A percentile compares a stretch with the other conserved stretches of the same genome.
Evolutionary conservation across 352 stramenopile genomes (phyloP).

Genomic region (Phytophthora foliorum): DNA sequence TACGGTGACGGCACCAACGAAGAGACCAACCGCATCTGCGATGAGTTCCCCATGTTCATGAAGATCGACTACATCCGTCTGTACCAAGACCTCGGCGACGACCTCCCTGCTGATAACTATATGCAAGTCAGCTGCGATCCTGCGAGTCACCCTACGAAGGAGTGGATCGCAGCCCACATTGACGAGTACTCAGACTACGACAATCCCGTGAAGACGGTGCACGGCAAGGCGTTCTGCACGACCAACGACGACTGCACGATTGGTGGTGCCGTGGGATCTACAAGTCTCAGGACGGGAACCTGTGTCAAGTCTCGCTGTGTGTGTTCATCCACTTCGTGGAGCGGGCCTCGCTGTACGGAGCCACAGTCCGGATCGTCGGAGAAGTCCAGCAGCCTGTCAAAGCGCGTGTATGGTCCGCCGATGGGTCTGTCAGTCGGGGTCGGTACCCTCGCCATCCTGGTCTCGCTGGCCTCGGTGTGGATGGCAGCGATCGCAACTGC

Average conservation of each 20-base stretch:
- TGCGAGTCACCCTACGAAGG: constrained; percentile 59
- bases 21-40: constrained; percentile 59
- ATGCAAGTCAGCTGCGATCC: constrained; percentile 76
- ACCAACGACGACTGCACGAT: constrained; percentile 70
- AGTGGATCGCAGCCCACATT: constrained; percentile 74
- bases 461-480: constrained; percentile 46
- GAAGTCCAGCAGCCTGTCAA: constrained; percentile 39
- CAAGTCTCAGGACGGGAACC: constrained; percentile 47
- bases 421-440: constrained; percentile 49
- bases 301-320: constrained; percentile 68
- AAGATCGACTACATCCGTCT: constrained; percentile 80
- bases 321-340: constrained; percentile 62
- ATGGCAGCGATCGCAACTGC: constrained; percentile 29
- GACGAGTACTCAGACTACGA: constrained; percentile 67
- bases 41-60: constrained; percentile 81
- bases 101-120: constrained; percentile 50
- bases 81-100: constrained; percentile 63
- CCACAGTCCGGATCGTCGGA: constrained; percentile 39
- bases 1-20: constrained; percentile 58
- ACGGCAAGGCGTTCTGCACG: constrained; percentile 59
- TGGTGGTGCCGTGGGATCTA: constrained; percentile 26
- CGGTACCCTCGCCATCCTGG: constrained; percentile 36
- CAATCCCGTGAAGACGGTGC: constrained; percentile 56
- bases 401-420: constrained; percentile 48
- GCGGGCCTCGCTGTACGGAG: constrained; percentile 57